phyloP scores from a whole-genome alignment of 129 eudicot species.

The Chrysanthemum makinoi region DNA sequence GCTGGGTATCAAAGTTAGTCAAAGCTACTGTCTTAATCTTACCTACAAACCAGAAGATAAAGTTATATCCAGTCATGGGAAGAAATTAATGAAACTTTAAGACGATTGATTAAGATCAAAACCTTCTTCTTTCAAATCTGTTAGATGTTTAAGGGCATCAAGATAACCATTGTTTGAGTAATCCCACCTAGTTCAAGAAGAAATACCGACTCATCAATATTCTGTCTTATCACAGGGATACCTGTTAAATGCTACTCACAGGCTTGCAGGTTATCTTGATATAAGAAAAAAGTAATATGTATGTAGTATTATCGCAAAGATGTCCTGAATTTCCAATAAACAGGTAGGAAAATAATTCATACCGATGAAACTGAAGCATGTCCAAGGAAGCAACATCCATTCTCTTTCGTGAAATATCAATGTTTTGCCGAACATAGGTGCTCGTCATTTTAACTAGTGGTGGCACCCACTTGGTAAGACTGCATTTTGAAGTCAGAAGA shows the following conservation, averaged over 20 bases:
- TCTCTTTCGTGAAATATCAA: slow-evolving; percentile 83
- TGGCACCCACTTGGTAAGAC: slow-evolving; percentile 99
- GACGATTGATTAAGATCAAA: slow-evolving; percentile 21
- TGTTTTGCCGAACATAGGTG: slow-evolving; percentile 68
- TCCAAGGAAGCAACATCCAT: slow-evolving; percentile 97
- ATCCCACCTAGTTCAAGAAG: slow-evolving; percentile 77
- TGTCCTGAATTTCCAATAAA: slow-evolving; percentile 1
- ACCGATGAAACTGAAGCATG: slow-evolving; percentile 99
- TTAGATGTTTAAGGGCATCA: slow-evolving; percentile 95
- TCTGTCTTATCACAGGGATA: too few relatives aligned
- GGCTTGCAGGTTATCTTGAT: too few relatives aligned
- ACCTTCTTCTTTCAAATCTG: slow-evolving; percentile 98
- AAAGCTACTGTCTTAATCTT: slow-evolving; percentile 96
- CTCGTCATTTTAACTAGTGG: slow-evolving; percentile 98
- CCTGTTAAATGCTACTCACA: too few relatives aligned
- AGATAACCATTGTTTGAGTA: slow-evolving; percentile 92
- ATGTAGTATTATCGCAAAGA: background rate
- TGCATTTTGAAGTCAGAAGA: slow-evolving; percentile 35
- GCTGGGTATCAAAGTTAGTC: slow-evolving; percentile 91
- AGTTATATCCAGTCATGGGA: slow-evolving; percentile 31
- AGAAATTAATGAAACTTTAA: slow-evolving; percentile 22
- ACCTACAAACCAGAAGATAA: slow-evolving; percentile 55
- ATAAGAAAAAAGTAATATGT: background rate
- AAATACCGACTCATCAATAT: background rate
- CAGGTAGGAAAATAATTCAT: slow-evolving; percentile 5